Percentiles rank a stretch among this genome's conserved stretches.
phyloP scores from a whole-genome alignment of 2,329 filamentous ascomycete genomes.

The Diaporthe citrichinensis region DNA sequence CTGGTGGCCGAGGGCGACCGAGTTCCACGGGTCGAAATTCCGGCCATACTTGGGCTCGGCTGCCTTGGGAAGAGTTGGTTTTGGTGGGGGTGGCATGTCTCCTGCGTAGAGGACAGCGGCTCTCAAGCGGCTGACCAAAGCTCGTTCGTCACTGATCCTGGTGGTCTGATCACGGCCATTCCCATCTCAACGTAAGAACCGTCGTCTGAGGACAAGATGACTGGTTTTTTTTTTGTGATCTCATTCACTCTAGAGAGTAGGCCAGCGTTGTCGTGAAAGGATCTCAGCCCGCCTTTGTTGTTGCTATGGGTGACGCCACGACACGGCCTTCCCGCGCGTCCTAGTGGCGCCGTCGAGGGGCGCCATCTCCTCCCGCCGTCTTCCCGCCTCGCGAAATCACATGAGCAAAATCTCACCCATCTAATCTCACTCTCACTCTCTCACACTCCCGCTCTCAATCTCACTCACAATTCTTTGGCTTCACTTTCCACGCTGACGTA shows the following conservation, averaged over 20 bases:
- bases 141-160: background rate
- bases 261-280: background rate
- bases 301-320: slow-evolving; percentile 24
- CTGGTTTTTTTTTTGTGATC: background rate
- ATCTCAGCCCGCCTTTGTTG: background rate
- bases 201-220: background rate
- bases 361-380: slow-evolving; percentile 29
- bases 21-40: slow-evolving; percentile 79
- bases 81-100: slow-evolving; percentile 38
- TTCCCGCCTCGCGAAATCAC: slow-evolving; percentile 29
- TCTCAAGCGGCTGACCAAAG: background rate
- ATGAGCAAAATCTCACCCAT: slow-evolving; percentile 22
- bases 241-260: background rate
- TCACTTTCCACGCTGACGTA: background rate
- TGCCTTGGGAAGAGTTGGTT: slow-evolving; percentile 48
- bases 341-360: slow-evolving; percentile 10
- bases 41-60: slow-evolving; percentile 59
- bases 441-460: background rate
- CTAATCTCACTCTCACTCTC: background rate
- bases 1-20: slow-evolving; percentile 83
- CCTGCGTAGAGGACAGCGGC: background rate
- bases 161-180: background rate
- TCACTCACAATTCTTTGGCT: background rate
- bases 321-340: slow-evolving; percentile 35
- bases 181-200: background rate